Percentiles rank a stretch among this genome's conserved stretches.
Evolutionary conservation across 352 stramenopile species (phyloP).

Genomic region (Phytophthora pistaciae): DNA sequence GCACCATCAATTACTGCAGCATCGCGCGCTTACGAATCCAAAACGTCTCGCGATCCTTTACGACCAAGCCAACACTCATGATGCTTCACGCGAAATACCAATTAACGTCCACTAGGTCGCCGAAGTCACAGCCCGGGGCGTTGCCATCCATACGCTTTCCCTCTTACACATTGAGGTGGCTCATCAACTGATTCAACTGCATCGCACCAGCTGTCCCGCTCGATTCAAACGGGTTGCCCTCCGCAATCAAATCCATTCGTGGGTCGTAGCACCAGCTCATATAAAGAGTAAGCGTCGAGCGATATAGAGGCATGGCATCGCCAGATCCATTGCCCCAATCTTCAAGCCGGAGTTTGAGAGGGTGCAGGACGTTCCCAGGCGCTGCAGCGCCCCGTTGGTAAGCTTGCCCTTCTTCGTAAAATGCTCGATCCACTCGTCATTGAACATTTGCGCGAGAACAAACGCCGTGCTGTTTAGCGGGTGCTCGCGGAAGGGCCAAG

Average conservation of each 20-base stretch:
- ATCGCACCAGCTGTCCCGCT: neutral
- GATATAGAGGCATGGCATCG: conserved; percentile 24
- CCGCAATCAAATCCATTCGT: conserved; percentile 9
- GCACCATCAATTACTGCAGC: too few relatives aligned
- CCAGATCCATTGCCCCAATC: conserved; percentile 13
- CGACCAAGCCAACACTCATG: too few relatives aligned
- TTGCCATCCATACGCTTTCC: too few relatives aligned
- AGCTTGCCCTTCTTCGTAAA: conserved; percentile 23
- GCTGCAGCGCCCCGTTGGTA: neutral
- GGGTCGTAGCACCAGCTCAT: conserved; percentile 39
- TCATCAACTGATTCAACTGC: too few relatives aligned
- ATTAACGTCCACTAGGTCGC: too few relatives aligned
- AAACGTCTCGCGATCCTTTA: too few relatives aligned
- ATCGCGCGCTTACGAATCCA: too few relatives aligned
- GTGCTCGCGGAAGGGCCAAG: conserved; percentile 21
- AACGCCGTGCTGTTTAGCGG: conserved; percentile 24
- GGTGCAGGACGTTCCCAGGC: conserved; percentile 11
- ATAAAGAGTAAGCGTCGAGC: conserved; percentile 15
- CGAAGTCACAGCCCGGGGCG: too few relatives aligned
- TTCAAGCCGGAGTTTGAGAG: conserved; percentile 25
- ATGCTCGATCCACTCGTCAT: conserved; percentile 32
- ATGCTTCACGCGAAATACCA: too few relatives aligned
- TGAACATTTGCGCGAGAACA: conserved; percentile 8
- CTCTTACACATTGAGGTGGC: too few relatives aligned
- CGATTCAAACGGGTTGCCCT: conserved; percentile 4